phyloP scores from a whole-genome alignment of 306 rosid genomes.

The Prunus mira region DNA sequence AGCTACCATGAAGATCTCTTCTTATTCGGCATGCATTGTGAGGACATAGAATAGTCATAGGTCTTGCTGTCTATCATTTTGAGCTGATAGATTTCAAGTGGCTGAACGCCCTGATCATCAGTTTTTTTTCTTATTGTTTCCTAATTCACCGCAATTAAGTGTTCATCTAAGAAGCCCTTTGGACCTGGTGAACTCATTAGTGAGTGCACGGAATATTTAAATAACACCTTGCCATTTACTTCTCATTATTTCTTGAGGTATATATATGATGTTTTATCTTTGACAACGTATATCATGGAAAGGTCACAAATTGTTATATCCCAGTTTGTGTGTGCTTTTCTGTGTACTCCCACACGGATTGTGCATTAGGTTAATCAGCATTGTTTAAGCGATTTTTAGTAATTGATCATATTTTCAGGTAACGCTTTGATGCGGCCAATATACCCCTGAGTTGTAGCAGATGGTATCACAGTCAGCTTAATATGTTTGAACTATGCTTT shows the following conservation, averaged over 20 bases:
- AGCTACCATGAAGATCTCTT: conserved; percentile 66
- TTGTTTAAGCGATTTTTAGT: no score
- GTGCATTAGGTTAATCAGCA: no score
- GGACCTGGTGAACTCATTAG: conserved; percentile 24
- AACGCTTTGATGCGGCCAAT: background rate
- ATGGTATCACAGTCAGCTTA: background rate
- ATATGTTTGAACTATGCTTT: background rate
- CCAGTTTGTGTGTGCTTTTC: no score
- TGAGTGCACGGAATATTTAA: background rate
- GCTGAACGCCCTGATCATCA: conserved; percentile 56
- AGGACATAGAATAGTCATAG: conserved; percentile 5
- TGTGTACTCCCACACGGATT: no score
- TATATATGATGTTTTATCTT: no score
- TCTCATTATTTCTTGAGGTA: background rate
- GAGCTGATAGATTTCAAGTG: conserved; percentile 53
- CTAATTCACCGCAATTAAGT: conserved; percentile 16
- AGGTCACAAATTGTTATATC: no score
- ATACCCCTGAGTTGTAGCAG: background rate
- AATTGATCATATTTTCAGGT: no score
- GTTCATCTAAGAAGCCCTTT: conserved; percentile 20
- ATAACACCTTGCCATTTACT: background rate
- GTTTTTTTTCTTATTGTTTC: conserved; percentile 14
- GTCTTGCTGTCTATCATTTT: conserved; percentile 32
- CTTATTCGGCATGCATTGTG: conserved; percentile 45
- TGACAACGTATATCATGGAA: no score